Evolutionary conservation across 139 green algal species (phyloP).

Genomic region (Tetradesmus lagerheimii): DNA sequence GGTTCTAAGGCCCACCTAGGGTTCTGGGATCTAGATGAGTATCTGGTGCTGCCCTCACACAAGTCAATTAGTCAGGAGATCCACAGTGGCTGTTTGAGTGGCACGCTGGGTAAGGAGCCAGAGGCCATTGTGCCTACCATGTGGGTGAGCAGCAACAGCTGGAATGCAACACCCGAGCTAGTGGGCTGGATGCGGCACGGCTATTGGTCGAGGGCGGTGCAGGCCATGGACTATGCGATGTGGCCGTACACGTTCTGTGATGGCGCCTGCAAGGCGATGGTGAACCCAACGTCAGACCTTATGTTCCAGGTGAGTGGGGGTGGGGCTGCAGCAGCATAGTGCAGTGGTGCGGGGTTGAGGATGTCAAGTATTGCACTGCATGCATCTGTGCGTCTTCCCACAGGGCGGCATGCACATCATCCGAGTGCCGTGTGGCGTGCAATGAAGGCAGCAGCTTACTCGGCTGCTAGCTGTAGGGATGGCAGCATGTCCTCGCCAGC

Average conservation of each 20-base stretch:
- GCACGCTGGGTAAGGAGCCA: not conserved
- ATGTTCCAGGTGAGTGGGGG: constrained; percentile 5
- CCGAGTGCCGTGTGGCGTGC: no score
- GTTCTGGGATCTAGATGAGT: constrained; percentile 45
- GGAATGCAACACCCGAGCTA: not conserved
- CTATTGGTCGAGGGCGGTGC: constrained; percentile 10
- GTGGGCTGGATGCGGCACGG: constrained; percentile 21
- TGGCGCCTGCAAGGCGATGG: constrained; percentile 29
- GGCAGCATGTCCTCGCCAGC: no score
- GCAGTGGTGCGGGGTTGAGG: no score
- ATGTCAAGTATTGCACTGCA: no score
- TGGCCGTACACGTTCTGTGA: constrained; percentile 40
- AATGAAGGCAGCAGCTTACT: no score
- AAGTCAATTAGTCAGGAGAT: constrained; percentile 5
- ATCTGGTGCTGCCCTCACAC: constrained; percentile 34
- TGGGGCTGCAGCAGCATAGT: not conserved
- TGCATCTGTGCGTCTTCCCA: no score
- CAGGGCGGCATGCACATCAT: no score
- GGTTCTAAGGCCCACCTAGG: not conserved
- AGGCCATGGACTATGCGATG: constrained; percentile 38
- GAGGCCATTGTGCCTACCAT: constrained; percentile 17
- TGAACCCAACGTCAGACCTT: constrained; percentile 14
- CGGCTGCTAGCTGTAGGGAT: no score
- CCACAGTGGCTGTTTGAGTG: not conserved
- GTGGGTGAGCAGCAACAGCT: not conserved